A percentile compares a stretch with the other conserved stretches of the same genome.
phyloP scores from a whole-genome alignment of 108 stramenopile genomes.

The Nitzschia palea region DNA sequence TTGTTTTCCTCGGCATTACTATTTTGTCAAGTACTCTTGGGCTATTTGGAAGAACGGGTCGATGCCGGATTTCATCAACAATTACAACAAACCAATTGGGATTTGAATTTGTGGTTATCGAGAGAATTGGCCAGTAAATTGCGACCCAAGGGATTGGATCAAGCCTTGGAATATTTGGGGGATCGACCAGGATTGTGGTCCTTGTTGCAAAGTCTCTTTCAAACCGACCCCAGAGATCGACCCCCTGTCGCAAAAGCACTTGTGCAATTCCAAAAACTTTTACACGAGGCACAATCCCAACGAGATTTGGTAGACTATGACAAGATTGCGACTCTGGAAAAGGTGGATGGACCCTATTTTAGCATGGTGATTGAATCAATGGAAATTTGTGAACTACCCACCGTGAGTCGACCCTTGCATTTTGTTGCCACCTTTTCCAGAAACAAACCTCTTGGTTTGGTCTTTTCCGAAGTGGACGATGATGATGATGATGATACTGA shows the following conservation, averaged over 20 bases:
- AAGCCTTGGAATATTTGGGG: slow-evolving; percentile 61
- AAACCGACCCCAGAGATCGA: slow-evolving; percentile 50
- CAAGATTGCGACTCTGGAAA: not conserved
- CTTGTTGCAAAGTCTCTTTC: slow-evolving; percentile 57
- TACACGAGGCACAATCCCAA: slow-evolving; percentile 2
- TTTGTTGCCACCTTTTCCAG: slow-evolving; percentile 81
- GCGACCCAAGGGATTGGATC: slow-evolving; percentile 50
- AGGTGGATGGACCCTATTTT: slow-evolving; percentile 37
- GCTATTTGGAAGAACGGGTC: slow-evolving; percentile 70
- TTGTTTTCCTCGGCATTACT: slow-evolving; percentile 66
- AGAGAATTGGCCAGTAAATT: slow-evolving; percentile 45
- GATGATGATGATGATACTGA: slow-evolving; percentile 34
- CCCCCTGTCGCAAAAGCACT: slow-evolving; percentile 55
- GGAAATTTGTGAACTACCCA: slow-evolving; percentile 46
- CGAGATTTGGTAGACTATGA: not conserved
- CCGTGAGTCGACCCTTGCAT: slow-evolving; percentile 64
- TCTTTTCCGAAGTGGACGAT: slow-evolving; percentile 60
- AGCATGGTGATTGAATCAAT: slow-evolving; percentile 57
- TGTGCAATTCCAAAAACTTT: slow-evolving; percentile 34
- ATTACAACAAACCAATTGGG: slow-evolving; percentile 54
- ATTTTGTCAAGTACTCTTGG: slow-evolving; percentile 76
- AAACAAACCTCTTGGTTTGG: slow-evolving; percentile 50
- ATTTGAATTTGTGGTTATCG: slow-evolving; percentile 74
- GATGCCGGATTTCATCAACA: slow-evolving; percentile 75
- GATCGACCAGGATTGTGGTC: slow-evolving; percentile 75